Conservation (phyloP, 257 asterid genomes). For the Solanum tarijense region DNA sequence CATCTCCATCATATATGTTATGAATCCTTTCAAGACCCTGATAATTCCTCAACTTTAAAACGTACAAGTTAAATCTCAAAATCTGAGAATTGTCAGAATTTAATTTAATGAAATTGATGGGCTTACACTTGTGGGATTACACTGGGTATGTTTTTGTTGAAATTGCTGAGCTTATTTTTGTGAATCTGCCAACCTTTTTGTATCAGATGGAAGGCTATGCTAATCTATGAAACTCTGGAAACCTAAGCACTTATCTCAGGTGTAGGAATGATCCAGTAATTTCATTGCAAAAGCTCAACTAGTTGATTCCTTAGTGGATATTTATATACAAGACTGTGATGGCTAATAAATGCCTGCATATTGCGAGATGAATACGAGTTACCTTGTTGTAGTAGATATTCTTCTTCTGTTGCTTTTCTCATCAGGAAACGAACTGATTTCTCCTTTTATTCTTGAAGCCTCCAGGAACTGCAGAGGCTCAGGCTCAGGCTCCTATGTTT, state of each 20-base stretch:
- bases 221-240: neutral
- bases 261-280: neutral
- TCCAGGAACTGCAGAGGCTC: constrained; percentile 89
- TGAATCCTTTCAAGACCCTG: neutral
- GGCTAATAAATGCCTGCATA: neutral
- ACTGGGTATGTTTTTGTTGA: neutral
- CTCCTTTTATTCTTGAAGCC: constrained; percentile 53
- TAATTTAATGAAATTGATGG: neutral
- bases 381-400: neutral
- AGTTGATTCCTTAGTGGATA: neutral
- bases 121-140: neutral
- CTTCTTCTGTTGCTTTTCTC: neutral
- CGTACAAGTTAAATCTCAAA: neutral
- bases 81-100: neutral
- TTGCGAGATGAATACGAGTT: neutral
- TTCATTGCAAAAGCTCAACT: neutral
- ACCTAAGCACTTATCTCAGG: neutral
- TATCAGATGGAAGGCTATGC: neutral
- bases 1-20: neutral
- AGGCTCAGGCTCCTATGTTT: constrained; percentile 45
- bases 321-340: neutral
- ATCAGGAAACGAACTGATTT: neutral
- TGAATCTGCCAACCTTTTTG: neutral
- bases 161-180: neutral
- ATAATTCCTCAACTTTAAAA: neutral